These are phyloP conservation scores for Rhododendron simsii DNA, from an alignment of 148 eudicot genomes.

Conservation along the genomic window DNA sequence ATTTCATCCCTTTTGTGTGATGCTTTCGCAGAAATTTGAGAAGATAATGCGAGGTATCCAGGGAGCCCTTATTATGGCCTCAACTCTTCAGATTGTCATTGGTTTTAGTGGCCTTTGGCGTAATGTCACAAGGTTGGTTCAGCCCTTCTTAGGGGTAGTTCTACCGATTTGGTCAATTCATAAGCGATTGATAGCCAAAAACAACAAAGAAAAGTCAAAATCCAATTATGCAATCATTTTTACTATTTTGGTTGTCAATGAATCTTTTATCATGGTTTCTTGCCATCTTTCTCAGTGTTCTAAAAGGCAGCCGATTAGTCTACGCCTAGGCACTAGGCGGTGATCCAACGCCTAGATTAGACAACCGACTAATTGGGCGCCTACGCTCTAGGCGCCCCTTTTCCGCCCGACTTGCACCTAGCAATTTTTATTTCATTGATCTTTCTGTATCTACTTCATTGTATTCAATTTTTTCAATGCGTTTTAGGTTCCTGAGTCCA, in stretches of 20 bases:
- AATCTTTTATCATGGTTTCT: background rate
- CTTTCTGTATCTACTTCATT: background rate
- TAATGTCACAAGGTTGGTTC: conserved; percentile 56
- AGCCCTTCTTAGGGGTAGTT: background rate
- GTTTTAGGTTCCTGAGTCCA: conserved; percentile 73
- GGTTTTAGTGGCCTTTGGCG: conserved; percentile 99
- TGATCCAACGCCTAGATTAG: too few relatives aligned
- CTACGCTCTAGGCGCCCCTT: too few relatives aligned
- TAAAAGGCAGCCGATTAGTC: too few relatives aligned
- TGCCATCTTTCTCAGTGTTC: background rate
- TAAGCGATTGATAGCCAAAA: background rate
- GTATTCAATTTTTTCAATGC: background rate
- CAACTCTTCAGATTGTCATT: conserved; percentile 69
- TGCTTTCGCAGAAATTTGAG: conserved; percentile 55
- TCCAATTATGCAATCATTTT: background rate
- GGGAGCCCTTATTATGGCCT: conserved; percentile 90
- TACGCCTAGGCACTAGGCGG: too few relatives aligned
- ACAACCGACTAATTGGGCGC: too few relatives aligned
- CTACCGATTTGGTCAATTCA: background rate
- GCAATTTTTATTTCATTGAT: background rate
- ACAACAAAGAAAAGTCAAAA: background rate
- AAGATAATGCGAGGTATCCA: conserved; percentile 78
- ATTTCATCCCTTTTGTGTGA: conserved; percentile 3
- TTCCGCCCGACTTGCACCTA: too few relatives aligned
- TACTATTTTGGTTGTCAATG: background rate